Conservation (phyloP, 1,284 basidiomycete species). For the Gomphus sp. region DNA sequence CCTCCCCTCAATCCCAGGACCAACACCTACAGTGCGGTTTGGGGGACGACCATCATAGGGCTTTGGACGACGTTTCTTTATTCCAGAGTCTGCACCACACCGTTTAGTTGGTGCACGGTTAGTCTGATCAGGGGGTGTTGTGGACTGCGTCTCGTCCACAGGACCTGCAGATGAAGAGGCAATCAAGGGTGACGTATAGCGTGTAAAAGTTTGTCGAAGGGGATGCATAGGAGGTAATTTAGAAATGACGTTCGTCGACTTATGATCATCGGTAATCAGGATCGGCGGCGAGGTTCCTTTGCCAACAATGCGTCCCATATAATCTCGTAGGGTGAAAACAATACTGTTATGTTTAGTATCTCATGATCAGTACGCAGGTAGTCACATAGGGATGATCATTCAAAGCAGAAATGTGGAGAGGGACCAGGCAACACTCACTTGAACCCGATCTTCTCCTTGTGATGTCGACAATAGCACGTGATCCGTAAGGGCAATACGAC, state of each 20-base stretch:
- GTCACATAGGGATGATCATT: background rate
- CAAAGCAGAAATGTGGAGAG: background rate
- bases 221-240: slow-evolving; percentile 10
- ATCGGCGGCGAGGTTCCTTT: slow-evolving; percentile 84
- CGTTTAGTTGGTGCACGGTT: slow-evolving; percentile 1
- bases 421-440: slow-evolving; percentile 22
- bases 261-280: slow-evolving; percentile 99
- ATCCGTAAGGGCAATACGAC: slow-evolving; percentile 89
- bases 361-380: background rate
- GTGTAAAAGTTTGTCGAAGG: background rate
- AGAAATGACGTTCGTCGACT: slow-evolving; percentile 44
- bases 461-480: slow-evolving; percentile 98
- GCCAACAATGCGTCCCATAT: slow-evolving; percentile 75
- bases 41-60: slow-evolving; percentile 9
- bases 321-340: slow-evolving; percentile 82
- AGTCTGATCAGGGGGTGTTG: background rate
- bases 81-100: background rate
- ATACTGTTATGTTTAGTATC: slow-evolving; percentile 38
- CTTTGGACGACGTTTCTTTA: slow-evolving; percentile 10
- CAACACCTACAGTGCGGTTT: background rate
- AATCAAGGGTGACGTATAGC: background rate
- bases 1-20: slow-evolving; percentile 7
- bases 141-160: background rate
- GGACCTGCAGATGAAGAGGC: background rate
- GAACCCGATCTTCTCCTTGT: slow-evolving; percentile 96